A percentile compares a stretch with the other conserved stretches of the same genome.
Evolutionary conservation across 768 basidiomycete genomes (phyloP).

Genomic region (Obba rivulosa): DNA sequence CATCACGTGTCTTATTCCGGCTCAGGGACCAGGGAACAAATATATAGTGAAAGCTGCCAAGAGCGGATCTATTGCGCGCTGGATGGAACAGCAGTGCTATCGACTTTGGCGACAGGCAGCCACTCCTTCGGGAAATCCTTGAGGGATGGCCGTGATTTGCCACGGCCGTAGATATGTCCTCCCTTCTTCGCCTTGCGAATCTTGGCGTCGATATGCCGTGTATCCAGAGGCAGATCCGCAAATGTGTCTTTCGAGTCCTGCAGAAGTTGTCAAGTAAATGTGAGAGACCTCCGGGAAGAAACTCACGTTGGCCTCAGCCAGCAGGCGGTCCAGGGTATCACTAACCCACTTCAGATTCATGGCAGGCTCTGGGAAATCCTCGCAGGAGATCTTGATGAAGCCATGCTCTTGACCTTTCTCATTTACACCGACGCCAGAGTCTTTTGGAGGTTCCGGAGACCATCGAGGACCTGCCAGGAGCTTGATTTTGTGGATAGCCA

Average conservation of each 20-base stretch:
- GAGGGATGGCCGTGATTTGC: constrained; percentile 55
- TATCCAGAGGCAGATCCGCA: constrained; percentile 71
- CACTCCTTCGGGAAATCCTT: constrained; percentile 84
- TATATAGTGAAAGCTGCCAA: neutral
- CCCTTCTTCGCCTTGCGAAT: constrained; percentile 68
- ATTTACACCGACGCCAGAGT: constrained; percentile 50
- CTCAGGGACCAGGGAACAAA: neutral
- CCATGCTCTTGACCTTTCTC: constrained; percentile 57
- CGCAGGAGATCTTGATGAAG: constrained; percentile 87
- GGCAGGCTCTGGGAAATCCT: constrained; percentile 72
- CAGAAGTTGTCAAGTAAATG: neutral
- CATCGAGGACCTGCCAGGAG: constrained; percentile 87
- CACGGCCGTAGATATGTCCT: constrained; percentile 52
- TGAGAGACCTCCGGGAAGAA: neutral
- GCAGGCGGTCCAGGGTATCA: constrained; percentile 73
- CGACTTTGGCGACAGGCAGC: constrained; percentile 43
- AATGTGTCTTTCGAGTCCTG: constrained; percentile 44
- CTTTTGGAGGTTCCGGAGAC: constrained; percentile 67
- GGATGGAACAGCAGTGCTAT: neutral
- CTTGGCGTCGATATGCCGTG: constrained; percentile 72
- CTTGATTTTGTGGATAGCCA: constrained; percentile 78
- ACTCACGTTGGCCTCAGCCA: constrained; percentile 84
- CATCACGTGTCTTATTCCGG: no score
- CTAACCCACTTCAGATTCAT: constrained; percentile 96
- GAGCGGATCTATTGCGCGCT: neutral